These are phyloP conservation scores for Shiraia sp. DNA, from an alignment of 2,329 filamentous ascomycete genomes.

Conservation along the genomic window DNA sequence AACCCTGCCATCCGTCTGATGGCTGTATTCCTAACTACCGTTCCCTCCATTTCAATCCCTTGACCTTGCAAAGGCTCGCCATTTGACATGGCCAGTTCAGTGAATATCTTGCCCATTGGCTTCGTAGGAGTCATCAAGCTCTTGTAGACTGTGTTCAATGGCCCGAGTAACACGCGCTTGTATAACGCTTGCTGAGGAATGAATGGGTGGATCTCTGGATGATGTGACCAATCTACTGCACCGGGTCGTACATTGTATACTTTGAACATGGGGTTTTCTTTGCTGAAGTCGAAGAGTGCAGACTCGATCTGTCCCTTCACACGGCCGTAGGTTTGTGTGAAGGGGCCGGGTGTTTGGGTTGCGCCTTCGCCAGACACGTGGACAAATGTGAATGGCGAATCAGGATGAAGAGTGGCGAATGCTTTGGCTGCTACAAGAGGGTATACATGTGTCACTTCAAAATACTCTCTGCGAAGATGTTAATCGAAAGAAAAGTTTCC, in stretches of 20 bases:
- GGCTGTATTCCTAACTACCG: conserved; percentile 45
- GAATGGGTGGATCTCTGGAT: conserved; percentile 47
- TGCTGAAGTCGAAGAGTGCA: conserved; percentile 58
- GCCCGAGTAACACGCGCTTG: conserved; percentile 20
- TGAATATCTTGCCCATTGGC: conserved; percentile 53
- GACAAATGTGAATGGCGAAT: conserved; percentile 67
- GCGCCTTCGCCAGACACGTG: conserved; percentile 70
- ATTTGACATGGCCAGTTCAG: conserved; percentile 55
- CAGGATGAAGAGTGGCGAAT: conserved; percentile 55
- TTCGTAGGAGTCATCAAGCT: conserved; percentile 50
- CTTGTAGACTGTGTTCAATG: conserved; percentile 33
- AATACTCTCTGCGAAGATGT: conserved; percentile 58
- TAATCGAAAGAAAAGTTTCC: conserved; percentile 1
- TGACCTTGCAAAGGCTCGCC: conserved; percentile 45
- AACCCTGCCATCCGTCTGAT: conserved; percentile 47
- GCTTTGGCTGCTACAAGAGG: conserved; percentile 65
- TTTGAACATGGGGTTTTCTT: conserved; percentile 53
- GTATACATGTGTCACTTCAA: conserved; percentile 70
- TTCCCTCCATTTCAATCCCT: conserved; percentile 46
- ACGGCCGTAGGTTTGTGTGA: conserved; percentile 62
- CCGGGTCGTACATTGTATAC: conserved; percentile 63
- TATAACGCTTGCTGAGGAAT: conserved; percentile 31
- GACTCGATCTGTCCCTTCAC: conserved; percentile 71
- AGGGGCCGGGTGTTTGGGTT: conserved; percentile 59
- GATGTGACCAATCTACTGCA: conserved; percentile 57